A percentile compares a stretch with the other conserved stretches of the same genome.
phyloP scores from a whole-genome alignment of 257 asterid species.

The Solanum tarapatanum region DNA sequence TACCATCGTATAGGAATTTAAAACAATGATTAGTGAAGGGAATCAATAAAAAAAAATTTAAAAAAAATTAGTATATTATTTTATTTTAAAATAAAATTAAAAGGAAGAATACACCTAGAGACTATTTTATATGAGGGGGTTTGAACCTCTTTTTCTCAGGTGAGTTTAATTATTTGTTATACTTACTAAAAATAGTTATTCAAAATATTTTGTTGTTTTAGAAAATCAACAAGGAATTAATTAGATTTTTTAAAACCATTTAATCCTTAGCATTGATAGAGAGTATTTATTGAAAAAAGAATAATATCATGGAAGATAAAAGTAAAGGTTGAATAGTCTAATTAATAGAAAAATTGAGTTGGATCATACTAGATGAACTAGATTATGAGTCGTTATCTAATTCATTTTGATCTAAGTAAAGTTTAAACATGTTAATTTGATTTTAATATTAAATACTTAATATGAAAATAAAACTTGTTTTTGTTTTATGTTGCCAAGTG shows the following conservation, averaged over 20 bases:
- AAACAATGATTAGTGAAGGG: not conserved
- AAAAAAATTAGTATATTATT: not conserved
- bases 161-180: not conserved
- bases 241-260: not conserved
- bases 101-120: not conserved
- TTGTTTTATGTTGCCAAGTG: not conserved
- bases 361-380: not conserved
- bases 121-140: not conserved
- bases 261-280: not conserved
- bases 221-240: not conserved
- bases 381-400: not conserved
- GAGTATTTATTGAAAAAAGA: not conserved
- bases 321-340: not conserved
- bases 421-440: not conserved
- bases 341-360: not conserved
- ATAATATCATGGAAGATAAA: not conserved
- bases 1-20: not conserved
- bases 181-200: not conserved
- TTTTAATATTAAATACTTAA: not conserved
- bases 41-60: not conserved
- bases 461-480: not conserved
- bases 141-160: not conserved
- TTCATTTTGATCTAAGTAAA: not conserved
- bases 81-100: not conserved
- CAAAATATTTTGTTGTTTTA: not conserved